phyloP scores from a whole-genome alignment of 2,329 filamentous ascomycete genomes.

The Fusarium nematophilum region DNA sequence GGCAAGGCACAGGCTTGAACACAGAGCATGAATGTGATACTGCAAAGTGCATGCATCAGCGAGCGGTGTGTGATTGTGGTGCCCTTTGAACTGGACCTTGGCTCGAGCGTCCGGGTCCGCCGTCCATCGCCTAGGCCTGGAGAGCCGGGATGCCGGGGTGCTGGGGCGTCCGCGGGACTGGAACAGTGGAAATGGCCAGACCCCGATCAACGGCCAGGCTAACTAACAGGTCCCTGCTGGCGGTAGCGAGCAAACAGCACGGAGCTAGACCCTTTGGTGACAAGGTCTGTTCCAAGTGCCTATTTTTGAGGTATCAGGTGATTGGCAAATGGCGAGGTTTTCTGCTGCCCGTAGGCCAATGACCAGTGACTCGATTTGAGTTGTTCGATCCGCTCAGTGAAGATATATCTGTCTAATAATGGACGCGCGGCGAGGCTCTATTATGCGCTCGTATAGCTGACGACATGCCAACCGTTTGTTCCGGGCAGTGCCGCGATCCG shows the following conservation, averaged over 20 bases:
- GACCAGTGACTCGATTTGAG: conserved; percentile 14
- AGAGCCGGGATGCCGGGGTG: conserved; percentile 1
- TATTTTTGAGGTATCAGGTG: conserved; percentile 30
- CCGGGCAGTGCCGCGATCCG: conserved; percentile 31
- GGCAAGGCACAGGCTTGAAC: not conserved
- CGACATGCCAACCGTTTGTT: conserved; percentile 27
- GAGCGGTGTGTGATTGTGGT: conserved; percentile 7
- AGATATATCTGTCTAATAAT: not conserved
- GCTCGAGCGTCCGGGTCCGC: conserved; percentile 12
- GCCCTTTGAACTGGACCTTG: conserved; percentile 6
- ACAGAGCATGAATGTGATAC: not conserved
- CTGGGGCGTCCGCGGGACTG: conserved; percentile 7
- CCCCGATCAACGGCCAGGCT: conserved; percentile 4
- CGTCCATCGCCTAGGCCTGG: conserved; percentile 19
- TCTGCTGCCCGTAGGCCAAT: conserved; percentile 22
- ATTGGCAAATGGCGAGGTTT: conserved; percentile 21
- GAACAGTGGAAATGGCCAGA: not conserved
- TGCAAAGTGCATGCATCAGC: conserved; percentile 9
- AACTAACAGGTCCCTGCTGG: conserved; percentile 30
- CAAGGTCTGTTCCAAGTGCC: conserved; percentile 14
- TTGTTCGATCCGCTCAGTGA: not conserved
- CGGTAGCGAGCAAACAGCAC: conserved; percentile 34
- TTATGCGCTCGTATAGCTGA: conserved; percentile 29
- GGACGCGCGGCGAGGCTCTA: conserved; percentile 22
- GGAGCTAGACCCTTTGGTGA: conserved; percentile 10